Evolutionary conservation across 352 stramenopile genomes (phyloP).

Genomic region (Blastocystis sp.): DNA sequence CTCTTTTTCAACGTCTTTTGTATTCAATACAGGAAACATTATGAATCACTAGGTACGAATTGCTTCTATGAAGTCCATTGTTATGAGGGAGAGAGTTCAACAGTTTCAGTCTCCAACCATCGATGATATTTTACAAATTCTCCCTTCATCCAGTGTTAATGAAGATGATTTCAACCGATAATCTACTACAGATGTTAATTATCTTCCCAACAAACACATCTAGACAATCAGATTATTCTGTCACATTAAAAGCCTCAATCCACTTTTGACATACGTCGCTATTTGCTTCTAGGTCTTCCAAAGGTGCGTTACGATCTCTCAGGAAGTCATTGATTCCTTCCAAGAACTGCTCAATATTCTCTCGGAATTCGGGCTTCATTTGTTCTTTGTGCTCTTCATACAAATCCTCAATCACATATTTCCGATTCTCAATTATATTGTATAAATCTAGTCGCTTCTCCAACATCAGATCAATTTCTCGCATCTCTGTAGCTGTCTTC

Average conservation of each 20-base stretch:
- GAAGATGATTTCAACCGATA: too few species aligned
- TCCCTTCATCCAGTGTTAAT: too few species aligned
- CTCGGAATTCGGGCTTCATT: neutral
- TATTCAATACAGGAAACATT: too few species aligned
- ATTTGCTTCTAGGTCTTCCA: neutral
- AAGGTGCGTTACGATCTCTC: neutral
- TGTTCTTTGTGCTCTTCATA: neutral
- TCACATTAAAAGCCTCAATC: constrained; percentile 23
- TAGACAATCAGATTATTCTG: constrained; percentile 5
- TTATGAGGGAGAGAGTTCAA: too few species aligned
- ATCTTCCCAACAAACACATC: neutral
- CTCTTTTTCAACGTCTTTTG: too few species aligned
- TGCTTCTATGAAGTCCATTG: too few species aligned
- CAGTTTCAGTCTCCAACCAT: too few species aligned
- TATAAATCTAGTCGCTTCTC: neutral
- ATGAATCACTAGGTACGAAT: too few species aligned
- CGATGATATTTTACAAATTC: too few species aligned
- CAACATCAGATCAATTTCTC: constrained; percentile 11
- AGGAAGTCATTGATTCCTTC: neutral
- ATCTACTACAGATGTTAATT: too few species aligned
- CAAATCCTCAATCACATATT: neutral
- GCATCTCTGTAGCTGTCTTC: neutral
- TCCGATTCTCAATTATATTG: neutral
- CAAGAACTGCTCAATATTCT: neutral
- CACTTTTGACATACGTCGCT: neutral